Base-by-base conservation (phyloP, 352 stramenopile species). In the Thalassiosira mediterranea region DNA sequence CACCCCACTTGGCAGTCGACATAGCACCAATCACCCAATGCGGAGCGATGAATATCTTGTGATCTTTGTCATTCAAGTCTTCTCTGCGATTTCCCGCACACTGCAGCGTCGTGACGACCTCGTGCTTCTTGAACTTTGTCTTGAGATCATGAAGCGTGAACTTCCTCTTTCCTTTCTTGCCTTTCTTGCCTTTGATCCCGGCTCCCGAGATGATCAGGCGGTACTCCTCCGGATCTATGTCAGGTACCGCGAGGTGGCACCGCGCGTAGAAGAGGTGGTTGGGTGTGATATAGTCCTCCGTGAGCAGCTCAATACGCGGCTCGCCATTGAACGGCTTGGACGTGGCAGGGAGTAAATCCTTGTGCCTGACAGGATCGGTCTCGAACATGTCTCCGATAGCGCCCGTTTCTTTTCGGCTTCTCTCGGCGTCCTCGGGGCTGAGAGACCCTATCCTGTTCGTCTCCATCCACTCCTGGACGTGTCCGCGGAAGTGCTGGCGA, bases 211-310 rank as follows among this genome's bases (percentile, higher is more conserved):
- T 48, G 28, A 60, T 69, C 4, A 73, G 46, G 57, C 67, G 44
- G 29, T 83, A 76, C 23, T 88, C 72, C 15, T 85, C 54, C 8
- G 94, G 90, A 86, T 88, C 49, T 42, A 84, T 78, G 40, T 79
- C 70, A 4, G 96, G 96, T 1, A 98, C 95, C 0, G 96, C 95
- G 25, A 97, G 83, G 75, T 98, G 96, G 82, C 98, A 97, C 2
- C 96, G 90, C 42, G 97, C 94, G 78, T 98, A 98, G 65, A 96
- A 98, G 4, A 98, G 79, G 8, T 97, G 93, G 72, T 97, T 97
- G 1, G 96, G 96, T 1, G 96, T 98, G 63, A 98, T 94, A 74
- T 97, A 98, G 67, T 90, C 93, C 61, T 98, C 78, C 61, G 95
- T 95, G 17, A 98, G 84, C 52, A 98, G 72, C 64, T 96, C 91